Conservation (phyloP, 148 eudicot genomes). For the Rhododendron simsii region DNA sequence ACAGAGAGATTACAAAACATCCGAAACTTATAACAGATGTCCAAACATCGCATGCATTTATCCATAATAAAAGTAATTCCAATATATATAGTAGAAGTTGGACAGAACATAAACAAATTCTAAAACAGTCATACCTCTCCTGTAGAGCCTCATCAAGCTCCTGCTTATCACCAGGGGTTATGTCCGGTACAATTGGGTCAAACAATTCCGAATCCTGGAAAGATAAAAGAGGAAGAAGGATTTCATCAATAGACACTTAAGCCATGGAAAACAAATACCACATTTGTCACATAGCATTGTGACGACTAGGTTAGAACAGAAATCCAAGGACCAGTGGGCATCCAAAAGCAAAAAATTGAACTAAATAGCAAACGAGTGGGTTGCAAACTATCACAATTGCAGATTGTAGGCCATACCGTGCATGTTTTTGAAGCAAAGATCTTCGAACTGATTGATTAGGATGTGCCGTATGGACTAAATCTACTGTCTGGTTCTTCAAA, state of each 20-base stretch:
- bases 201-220: constrained; percentile 73
- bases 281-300: no score
- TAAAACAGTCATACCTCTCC: constrained; percentile 49
- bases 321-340: no score
- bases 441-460: constrained; percentile 8
- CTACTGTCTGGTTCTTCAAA: constrained; percentile 86
- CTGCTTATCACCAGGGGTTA: constrained; percentile 88
- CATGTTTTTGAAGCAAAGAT: constrained; percentile 87
- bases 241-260: no score
- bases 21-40: not conserved
- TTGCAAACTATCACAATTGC: not conserved
- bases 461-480: constrained; percentile 11
- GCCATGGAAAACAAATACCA: no score
- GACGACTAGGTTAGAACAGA: no score
- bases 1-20: constrained; percentile 32
- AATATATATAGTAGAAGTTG: no score
- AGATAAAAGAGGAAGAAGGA: no score
- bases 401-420: constrained; percentile 43
- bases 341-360: no score
- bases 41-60: not conserved
- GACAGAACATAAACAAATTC: no score
- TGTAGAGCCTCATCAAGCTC: constrained; percentile 97
- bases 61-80: no score
- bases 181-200: constrained; percentile 81
- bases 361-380: no score